Percentiles rank a stretch among this genome's conserved stretches.
phyloP scores from a whole-genome alignment of 345 rosid species.

The Eucalyptus tenuipes region DNA sequence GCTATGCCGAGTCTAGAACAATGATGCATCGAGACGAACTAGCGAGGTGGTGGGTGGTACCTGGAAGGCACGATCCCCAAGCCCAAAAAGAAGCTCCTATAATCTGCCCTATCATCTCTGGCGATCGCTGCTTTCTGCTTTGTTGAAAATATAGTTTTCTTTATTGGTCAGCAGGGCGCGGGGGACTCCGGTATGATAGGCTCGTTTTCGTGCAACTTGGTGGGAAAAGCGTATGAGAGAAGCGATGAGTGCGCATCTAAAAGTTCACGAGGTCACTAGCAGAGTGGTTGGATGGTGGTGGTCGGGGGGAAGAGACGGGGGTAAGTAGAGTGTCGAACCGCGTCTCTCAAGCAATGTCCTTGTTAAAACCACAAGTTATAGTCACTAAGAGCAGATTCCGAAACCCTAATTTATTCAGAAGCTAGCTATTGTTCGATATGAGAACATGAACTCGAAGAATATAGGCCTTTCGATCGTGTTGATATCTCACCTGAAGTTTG shows the following conservation, averaged over 20 bases:
- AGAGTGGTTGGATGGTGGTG: background rate
- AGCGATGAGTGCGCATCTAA: background rate
- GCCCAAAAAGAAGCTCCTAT: background rate
- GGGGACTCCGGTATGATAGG: background rate
- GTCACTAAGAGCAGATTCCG: background rate
- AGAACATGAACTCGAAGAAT: background rate
- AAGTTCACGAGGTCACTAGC: background rate
- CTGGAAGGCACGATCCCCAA: background rate
- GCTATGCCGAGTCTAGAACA: background rate
- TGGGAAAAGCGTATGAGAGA: background rate
- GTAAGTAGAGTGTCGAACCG: background rate
- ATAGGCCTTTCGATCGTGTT: rapidly evolving
- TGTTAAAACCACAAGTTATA: background rate
- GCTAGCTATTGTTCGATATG: background rate
- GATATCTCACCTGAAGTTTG: background rate
- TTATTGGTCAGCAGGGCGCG: background rate
- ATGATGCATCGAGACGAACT: background rate
- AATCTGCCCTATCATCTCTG: background rate
- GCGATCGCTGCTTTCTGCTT: background rate
- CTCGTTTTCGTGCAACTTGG: background rate
- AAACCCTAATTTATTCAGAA: background rate
- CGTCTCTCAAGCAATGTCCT: background rate
- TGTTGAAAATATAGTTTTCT: background rate
- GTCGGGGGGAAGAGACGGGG: background rate
- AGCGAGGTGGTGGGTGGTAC: background rate